These are phyloP conservation scores for Herpotrichia juniperi DNA, from an alignment of 2,329 filamentous ascomycete genomes.

Conservation along the genomic window DNA sequence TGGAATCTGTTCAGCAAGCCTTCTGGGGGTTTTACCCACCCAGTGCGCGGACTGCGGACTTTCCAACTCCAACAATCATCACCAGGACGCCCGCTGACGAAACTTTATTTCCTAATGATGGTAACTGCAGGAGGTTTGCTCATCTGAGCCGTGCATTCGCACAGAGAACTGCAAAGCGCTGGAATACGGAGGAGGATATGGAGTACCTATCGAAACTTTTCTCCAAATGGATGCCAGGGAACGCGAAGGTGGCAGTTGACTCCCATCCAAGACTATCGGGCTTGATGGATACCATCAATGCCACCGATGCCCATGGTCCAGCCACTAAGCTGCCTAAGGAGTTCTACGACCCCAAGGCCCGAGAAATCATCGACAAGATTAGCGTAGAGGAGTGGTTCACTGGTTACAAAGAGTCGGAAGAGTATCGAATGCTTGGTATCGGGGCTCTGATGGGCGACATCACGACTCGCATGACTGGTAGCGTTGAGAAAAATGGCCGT, in stretches of 20 bases:
- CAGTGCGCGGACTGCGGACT: constrained; percentile 47
- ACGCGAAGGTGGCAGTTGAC: constrained; percentile 76
- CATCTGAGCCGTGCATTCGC: constrained; percentile 56
- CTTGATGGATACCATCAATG: constrained; percentile 93
- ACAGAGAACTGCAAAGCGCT: constrained; percentile 52
- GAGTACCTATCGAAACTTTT: constrained; percentile 78
- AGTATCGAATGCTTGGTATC: constrained; percentile 90
- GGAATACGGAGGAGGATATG: constrained; percentile 75
- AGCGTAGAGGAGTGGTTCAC: constrained; percentile 91
- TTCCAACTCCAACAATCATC: constrained; percentile 53
- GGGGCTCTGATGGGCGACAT: constrained; percentile 85
- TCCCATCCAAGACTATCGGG: constrained; percentile 83
- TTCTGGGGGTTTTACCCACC: constrained; percentile 57
- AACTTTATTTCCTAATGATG: constrained; percentile 58
- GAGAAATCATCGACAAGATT: constrained; percentile 72
- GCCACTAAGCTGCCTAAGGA: constrained; percentile 78
- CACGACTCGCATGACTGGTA: constrained; percentile 58
- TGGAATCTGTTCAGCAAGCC: constrained; percentile 58
- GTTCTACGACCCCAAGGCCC: constrained; percentile 81
- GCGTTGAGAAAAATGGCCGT: constrained; percentile 39
- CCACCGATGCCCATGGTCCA: constrained; percentile 82
- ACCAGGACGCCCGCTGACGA: constrained; percentile 54
- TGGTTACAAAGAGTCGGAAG: constrained; percentile 81
- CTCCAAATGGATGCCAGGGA: constrained; percentile 83
- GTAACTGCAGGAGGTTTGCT: constrained; percentile 54